Percentiles rank a stretch among this genome's conserved stretches.
Evolutionary conservation across 495 filamentous ascomycete species (phyloP).

Genomic region (Penicillium verhagenii): DNA sequence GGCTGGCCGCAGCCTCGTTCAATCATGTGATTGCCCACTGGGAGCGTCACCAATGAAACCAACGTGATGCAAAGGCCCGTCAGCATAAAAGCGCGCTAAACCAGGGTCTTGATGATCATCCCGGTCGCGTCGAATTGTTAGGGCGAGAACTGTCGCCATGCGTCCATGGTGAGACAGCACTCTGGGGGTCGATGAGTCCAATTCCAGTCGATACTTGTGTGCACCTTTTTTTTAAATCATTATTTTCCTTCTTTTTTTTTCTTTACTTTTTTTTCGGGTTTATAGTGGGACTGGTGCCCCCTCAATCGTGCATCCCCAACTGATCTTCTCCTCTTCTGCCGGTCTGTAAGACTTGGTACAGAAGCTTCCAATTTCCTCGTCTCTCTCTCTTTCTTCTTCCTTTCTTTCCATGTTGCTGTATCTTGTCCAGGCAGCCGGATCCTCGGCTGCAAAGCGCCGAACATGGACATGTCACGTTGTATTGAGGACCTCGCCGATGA

Average conservation of each 20-base stretch:
- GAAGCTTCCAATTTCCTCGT: conserved; percentile 5
- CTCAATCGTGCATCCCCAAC: conserved; percentile 5
- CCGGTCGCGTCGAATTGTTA: conserved; percentile 26
- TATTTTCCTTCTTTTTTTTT: conserved; percentile 5
- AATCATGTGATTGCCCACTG: conserved; percentile 43
- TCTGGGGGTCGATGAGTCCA: conserved; percentile 6
- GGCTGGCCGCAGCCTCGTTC: conserved; percentile 38
- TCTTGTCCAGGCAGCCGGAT: conserved; percentile 35
- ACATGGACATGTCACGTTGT: conserved; percentile 35
- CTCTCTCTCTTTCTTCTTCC: conserved; percentile 11
- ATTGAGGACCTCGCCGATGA: conserved; percentile 60
- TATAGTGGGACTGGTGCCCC: conserved; percentile 9
- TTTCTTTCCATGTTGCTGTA: conserved; percentile 42
- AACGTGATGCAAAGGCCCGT: conserved; percentile 16
- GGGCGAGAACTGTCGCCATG: conserved; percentile 21
- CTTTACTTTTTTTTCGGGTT: conserved; percentile 5
- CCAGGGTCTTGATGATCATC: conserved; percentile 25
- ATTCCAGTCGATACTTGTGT: conserved; percentile 2
- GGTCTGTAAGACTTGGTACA: conserved; percentile 9
- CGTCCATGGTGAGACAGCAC: conserved; percentile 28
- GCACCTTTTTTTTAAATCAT: conserved; percentile 4
- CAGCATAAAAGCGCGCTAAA: conserved; percentile 21
- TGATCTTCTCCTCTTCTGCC: conserved; percentile 4
- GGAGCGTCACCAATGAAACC: conserved; percentile 25
- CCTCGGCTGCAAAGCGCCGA: conserved; percentile 37